phyloP scores from a whole-genome alignment of 108 stramenopile species.

The Seminavis robusta region DNA sequence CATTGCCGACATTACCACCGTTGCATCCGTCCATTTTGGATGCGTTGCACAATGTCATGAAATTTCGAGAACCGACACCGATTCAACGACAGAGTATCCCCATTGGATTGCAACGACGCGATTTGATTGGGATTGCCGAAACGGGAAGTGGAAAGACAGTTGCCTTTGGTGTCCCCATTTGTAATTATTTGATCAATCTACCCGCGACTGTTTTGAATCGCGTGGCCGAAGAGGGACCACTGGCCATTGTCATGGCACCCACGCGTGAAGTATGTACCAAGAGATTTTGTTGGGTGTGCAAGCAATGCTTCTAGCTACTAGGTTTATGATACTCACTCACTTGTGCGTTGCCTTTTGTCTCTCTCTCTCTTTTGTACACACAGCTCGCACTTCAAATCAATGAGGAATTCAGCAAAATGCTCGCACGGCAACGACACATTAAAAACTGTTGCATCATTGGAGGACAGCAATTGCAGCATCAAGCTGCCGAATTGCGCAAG shows the following conservation, averaged over 20 bases:
- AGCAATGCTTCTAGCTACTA: too few relatives aligned
- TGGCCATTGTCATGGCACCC: constrained; percentile 94
- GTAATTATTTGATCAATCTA: constrained; percentile 74
- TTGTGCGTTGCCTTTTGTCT: too few relatives aligned
- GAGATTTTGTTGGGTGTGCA: too few relatives aligned
- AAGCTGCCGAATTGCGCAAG: constrained; percentile 81
- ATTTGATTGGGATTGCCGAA: constrained; percentile 98
- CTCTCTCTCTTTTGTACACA: too few relatives aligned
- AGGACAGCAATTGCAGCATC: constrained; percentile 87
- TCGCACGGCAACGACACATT: constrained; percentile 34
- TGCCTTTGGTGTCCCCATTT: constrained; percentile 88
- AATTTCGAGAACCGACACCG: constrained; percentile 89
- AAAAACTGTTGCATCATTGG: constrained; percentile 79
- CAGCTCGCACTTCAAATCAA: constrained; percentile 93
- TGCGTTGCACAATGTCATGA: constrained; percentile 79
- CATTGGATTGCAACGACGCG: constrained; percentile 88
- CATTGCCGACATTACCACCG: constrained; percentile 31
- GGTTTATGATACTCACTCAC: too few relatives aligned
- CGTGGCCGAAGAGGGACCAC: constrained; percentile 87
- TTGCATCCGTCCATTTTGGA: constrained; percentile 54
- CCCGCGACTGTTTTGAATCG: constrained; percentile 47
- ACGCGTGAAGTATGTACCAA: too few relatives aligned
- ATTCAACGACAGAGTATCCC: constrained; percentile 97
- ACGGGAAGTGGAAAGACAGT: constrained; percentile 85
- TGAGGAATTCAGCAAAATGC: constrained; percentile 82